Evolutionary conservation across 176 grass and related monocot species (phyloP), one percentile per base, ranked within the genome.

Genomic region (Ensete ventricosum): DNA sequence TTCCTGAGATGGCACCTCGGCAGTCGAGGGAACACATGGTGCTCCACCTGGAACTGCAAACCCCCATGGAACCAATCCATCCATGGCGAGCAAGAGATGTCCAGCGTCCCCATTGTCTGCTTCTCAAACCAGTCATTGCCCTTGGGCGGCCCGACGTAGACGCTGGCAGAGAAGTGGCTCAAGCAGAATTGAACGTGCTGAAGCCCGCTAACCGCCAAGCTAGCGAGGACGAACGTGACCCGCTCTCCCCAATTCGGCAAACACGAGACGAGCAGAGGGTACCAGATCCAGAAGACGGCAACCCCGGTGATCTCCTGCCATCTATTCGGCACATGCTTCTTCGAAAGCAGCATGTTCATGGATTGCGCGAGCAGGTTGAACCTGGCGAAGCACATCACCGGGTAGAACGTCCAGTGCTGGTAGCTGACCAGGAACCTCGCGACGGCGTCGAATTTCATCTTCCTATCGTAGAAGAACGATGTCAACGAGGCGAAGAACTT

Each of bases 61-160:
- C 95, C 95, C 0, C 95, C 91, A 25, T 99, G 95, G 88, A 99
- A 99, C 95, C 95, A 99, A 73, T 99, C 95, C 95, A 99, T 94
- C 88, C 86, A 99, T 0, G 95, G 91, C 0, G 95, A 23, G 86
- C 95, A 99, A 57, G 73, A 66, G 70, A 99, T 88, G 84, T 99
- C 79, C 1, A 99, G 82, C 0, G 95, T 55, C 50, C 95, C 95
- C 0, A 81, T 86, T 0, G 95, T 94, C 76, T 99, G 95, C 84
- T 93, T 99, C 95, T 99, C 90, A 0, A 94, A 99, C 95, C 95
- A 99, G 82, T 99, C 91, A 5, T 94, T 99, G 24, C 95, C 95
- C 63, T 82, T 78, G 0, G 91, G 95, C 10, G 88, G 73, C 0
- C 95, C 95, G 24, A 91, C 60, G 64, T 94, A 99, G 0, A 94